A percentile compares a stretch with the other conserved stretches of the same genome.
Evolutionary conservation across 1,284 basidiomycete genomes (phyloP).

Genomic region (Psilocybe mexicana): DNA sequence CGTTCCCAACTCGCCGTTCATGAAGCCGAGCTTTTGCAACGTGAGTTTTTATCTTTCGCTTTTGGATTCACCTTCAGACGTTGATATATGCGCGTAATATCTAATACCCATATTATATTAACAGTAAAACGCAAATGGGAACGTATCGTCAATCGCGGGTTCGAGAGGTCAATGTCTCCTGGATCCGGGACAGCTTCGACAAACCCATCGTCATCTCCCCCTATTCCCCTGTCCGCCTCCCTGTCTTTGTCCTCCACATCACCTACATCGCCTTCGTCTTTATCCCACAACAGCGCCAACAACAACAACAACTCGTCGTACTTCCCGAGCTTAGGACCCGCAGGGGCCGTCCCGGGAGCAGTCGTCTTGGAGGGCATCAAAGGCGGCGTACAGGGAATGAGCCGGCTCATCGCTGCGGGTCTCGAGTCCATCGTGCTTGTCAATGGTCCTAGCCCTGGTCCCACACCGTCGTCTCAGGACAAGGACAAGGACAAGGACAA

Average conservation of each 20-base stretch:
- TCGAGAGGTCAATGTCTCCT: slow-evolving; percentile 35
- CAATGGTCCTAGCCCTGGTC: slow-evolving; percentile 1
- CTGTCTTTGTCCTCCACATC: slow-evolving; percentile 4
- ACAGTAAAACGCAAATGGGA: slow-evolving; percentile 81
- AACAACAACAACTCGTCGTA: slow-evolving; percentile 8
- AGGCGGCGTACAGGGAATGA: slow-evolving; percentile 63
- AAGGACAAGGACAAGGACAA: not conserved
- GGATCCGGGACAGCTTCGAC: not conserved
- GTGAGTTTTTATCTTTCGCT: slow-evolving; percentile 34
- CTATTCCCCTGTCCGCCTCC: not conserved
- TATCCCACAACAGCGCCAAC: not conserved
- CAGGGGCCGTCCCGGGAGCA: slow-evolving; percentile 20
- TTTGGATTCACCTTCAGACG: not conserved
- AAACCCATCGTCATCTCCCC: slow-evolving; percentile 1
- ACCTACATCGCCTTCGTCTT: slow-evolving; percentile 11
- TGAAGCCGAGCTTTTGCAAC: slow-evolving; percentile 67
- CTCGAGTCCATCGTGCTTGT: slow-evolving; percentile 29
- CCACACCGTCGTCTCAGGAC: not conserved
- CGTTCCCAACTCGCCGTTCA: slow-evolving; percentile 68
- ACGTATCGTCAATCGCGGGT: slow-evolving; percentile 66
- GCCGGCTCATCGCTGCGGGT: slow-evolving; percentile 51
- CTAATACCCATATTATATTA: not conserved
- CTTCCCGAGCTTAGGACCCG: slow-evolving; percentile 10
- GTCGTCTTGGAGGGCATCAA: slow-evolving; percentile 58
- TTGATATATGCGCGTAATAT: not conserved